These are phyloP conservation scores for Rhodamnia argentea DNA, from an alignment of 345 rosid genomes.

Conservation along the genomic window DNA sequence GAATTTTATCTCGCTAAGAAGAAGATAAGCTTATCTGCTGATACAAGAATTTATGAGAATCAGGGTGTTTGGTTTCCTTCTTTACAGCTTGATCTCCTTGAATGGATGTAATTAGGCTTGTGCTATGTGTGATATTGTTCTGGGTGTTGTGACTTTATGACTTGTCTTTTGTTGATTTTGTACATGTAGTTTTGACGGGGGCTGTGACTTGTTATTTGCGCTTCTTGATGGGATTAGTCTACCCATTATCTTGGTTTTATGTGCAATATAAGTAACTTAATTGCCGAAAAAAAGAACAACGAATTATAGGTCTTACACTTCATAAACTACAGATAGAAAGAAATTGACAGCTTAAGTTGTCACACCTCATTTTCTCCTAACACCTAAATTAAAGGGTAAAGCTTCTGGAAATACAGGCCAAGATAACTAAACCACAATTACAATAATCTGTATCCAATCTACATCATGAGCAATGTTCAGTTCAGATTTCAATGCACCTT, in stretches of 20 bases:
- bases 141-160: not conserved
- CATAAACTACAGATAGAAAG: not conserved
- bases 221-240: not conserved
- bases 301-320: not conserved
- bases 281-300: not conserved
- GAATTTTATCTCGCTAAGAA: not conserved
- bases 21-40: not conserved
- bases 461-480: not conserved
- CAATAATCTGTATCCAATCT: not conserved
- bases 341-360: not conserved
- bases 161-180: not conserved
- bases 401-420: not conserved
- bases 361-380: not conserved
- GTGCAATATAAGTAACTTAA: not conserved
- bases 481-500: slow-evolving; percentile 26
- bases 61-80: not conserved
- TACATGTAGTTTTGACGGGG: not conserved
- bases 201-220: not conserved
- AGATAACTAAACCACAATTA: not conserved
- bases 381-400: not conserved
- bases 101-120: not conserved
- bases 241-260: not conserved
- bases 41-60: not conserved
- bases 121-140: not conserved
- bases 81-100: not conserved